Evolutionary conservation across 352 stramenopile species (phyloP).

Genomic region (Peronospora belbahrii): DNA sequence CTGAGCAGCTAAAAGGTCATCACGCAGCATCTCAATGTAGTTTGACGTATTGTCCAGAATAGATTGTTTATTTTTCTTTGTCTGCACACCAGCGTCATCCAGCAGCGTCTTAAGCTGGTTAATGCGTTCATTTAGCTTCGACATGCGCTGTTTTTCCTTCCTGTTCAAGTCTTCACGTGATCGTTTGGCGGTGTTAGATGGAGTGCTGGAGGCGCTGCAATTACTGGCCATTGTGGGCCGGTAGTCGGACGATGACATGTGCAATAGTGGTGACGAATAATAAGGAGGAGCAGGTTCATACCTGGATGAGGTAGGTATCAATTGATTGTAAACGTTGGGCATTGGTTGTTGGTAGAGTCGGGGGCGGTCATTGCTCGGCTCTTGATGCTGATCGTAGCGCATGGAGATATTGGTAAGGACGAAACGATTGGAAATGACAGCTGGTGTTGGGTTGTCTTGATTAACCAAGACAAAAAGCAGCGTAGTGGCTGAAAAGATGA

Average conservation of each 20-base stretch:
- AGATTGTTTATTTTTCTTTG: slow-evolving; percentile 81
- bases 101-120: slow-evolving; percentile 61
- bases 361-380: slow-evolving; percentile 31
- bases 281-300: slow-evolving; percentile 38
- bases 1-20: slow-evolving; percentile 47
- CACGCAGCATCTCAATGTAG: slow-evolving; percentile 66
- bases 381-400: slow-evolving; percentile 22
- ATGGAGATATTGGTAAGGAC: slow-evolving; percentile 13
- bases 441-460: too few relatives aligned
- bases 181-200: slow-evolving; percentile 38
- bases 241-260: slow-evolving; percentile 32
- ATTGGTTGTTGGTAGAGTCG: slow-evolving; percentile 46
- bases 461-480: too few relatives aligned
- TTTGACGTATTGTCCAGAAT: slow-evolving; percentile 60
- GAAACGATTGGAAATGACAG: not conserved
- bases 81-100: slow-evolving; percentile 55
- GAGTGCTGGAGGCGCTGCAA: slow-evolving; percentile 26
- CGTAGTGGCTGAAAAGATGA: not conserved
- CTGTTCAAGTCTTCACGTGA: slow-evolving; percentile 75
- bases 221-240: slow-evolving; percentile 35
- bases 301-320: slow-evolving; percentile 32
- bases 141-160: slow-evolving; percentile 87
- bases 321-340: slow-evolving; percentile 29
- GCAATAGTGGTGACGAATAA: slow-evolving; percentile 37
- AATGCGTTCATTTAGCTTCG: slow-evolving; percentile 85